Conservation (phyloP, 352 stramenopile genomes). For the Pythium phragmitis region DNA sequence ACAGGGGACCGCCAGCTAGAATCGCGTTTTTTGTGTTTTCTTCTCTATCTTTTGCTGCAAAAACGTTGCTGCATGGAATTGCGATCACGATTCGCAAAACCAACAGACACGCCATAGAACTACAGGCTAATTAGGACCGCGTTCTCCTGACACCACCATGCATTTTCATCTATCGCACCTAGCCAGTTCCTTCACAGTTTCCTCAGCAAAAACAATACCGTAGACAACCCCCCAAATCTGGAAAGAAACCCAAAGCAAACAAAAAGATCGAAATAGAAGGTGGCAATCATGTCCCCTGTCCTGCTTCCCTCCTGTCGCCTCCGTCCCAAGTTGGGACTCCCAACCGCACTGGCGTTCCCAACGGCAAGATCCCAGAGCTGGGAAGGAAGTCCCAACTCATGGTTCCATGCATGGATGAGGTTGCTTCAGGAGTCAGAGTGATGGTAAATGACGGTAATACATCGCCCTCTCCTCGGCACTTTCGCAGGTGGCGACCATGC, state of each 20-base stretch:
- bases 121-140: too few species aligned
- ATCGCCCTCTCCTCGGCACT: neutral
- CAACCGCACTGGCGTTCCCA: neutral
- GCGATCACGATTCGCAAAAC: too few species aligned
- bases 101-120: too few species aligned
- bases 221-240: slow-evolving; percentile 8
- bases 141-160: slow-evolving; percentile 4
- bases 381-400: slow-evolving; percentile 5
- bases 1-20: slow-evolving; percentile 11
- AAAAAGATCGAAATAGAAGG: slow-evolving; percentile 26
- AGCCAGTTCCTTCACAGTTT: slow-evolving; percentile 5
- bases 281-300: slow-evolving; percentile 10
- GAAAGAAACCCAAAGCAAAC: slow-evolving; percentile 18
- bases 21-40: neutral
- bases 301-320: neutral
- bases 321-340: neutral
- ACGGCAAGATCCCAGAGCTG: neutral
- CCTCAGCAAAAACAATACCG: slow-evolving; percentile 9
- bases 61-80: too few species aligned
- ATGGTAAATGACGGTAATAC: slow-evolving; percentile 10
- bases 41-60: neutral
- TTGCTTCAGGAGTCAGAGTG: slow-evolving; percentile 16
- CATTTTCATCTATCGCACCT: neutral
- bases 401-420: neutral
- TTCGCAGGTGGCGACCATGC: slow-evolving; percentile 7